phyloP scores from a whole-genome alignment of 441 rosid genomes.

The Mallotus repandus region DNA sequence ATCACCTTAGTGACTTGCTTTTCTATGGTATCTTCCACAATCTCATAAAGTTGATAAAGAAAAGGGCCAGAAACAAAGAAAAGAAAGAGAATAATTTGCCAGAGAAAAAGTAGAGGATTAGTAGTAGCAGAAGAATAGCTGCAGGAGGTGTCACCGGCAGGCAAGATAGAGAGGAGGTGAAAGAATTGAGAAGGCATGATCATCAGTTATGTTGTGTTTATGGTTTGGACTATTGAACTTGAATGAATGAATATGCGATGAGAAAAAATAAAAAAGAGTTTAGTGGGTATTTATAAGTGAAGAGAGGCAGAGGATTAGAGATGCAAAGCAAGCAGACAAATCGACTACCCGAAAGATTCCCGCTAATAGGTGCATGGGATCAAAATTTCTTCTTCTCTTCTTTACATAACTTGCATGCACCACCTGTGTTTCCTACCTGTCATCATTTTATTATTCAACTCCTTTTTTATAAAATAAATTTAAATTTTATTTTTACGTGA shows the following conservation, averaged over 20 bases:
- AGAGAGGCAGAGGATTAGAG: background rate
- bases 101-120: conserved; percentile 13
- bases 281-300: conserved; percentile 15
- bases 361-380: conserved; percentile 39
- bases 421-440: too few relatives aligned
- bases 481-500: too few relatives aligned
- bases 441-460: too few relatives aligned
- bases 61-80: background rate
- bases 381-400: background rate
- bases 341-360: conserved; percentile 40
- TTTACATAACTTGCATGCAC: background rate
- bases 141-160: too few relatives aligned
- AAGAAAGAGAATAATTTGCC: conserved; percentile 7
- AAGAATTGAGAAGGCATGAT: conserved; percentile 26
- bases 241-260: too few relatives aligned
- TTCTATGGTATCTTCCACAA: conserved; percentile 46
- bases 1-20: conserved; percentile 45
- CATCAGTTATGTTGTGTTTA: too few relatives aligned
- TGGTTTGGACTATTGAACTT: too few relatives aligned
- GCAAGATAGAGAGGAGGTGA: conserved; percentile 7
- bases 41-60: conserved; percentile 14
- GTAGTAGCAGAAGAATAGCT: conserved; percentile 10
- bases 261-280: background rate
- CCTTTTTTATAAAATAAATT: too few relatives aligned
- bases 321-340: conserved; percentile 33